Evolutionary conservation across 768 basidiomycete genomes (phyloP), one percentile per base, ranked within the genome.

Genomic region (Trametes villosa): DNA sequence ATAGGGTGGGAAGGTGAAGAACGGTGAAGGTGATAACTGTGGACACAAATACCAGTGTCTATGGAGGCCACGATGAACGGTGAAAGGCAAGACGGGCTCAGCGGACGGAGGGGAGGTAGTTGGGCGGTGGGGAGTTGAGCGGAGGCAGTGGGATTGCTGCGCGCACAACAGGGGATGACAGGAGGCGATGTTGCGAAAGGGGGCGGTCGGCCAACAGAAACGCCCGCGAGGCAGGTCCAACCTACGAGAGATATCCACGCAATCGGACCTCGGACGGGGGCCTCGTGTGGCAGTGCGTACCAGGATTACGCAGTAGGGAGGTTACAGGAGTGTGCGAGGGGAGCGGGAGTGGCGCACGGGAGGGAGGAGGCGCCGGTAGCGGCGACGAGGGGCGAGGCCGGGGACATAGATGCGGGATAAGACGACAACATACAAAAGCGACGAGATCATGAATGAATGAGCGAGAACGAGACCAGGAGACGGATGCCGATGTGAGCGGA

Each of bases 401-500:
- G 29, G 38, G 51, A 15, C 26, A n/a, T 34, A 40, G 30, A 56
- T 42, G 42, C 60, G 41, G 49, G 55, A 20, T 53, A 41, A 33
- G 51, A 29, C 61, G 51, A 62, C 50, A 57, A 62, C 61, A 62
- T 52, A 57, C 61, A 57, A 57, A 31, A 62, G 51, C 61, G 52
- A 58, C 53, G 57, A 57, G 55, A 57, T 55, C 62, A 50, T 63
- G 62, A 51, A 50, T 55, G 60, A 62, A 30, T 36, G 61, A 38
- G 20, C 4, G n/a, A 20, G 48, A 51, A 38, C 50, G 11, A 24
- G 34, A 22, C 33, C 11, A 38, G 50, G n/a, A 13, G 50, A n/a
- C 6, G 22, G 41, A 53, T 54, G 42, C 41, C 53, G 41, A 44
- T 54, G 53, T 30, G 53, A 42, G 52, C 29, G 18, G 52, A 53